Evolutionary conservation across 768 basidiomycete genomes (phyloP).

Genomic region (Phanerochaete carnosa): DNA sequence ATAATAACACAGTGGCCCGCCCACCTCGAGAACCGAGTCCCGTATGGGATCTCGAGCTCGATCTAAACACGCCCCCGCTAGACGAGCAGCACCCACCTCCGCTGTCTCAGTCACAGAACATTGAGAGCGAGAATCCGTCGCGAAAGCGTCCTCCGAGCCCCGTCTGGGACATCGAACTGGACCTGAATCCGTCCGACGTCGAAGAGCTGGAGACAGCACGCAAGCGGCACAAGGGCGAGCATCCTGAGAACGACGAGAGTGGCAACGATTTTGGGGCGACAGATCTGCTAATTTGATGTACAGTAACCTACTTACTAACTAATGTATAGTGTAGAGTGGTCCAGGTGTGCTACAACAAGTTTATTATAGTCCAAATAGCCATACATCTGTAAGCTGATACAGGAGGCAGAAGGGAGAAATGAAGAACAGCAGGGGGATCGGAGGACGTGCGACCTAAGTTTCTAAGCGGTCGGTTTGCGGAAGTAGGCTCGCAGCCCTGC

Average conservation of each 20-base stretch:
- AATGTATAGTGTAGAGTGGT: not conserved
- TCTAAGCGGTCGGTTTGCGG: not conserved
- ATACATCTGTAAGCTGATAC: not conserved
- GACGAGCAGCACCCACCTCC: conserved; percentile 3
- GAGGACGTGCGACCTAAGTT: no score
- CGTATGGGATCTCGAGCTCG: conserved; percentile 72
- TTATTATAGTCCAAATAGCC: not conserved
- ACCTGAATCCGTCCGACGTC: conserved; percentile 32
- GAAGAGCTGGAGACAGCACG: not conserved
- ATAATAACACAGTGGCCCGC: not conserved
- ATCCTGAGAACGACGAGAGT: not conserved
- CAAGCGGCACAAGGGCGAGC: conserved; percentile 2
- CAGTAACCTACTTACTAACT: not conserved
- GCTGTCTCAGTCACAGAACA: conserved; percentile 12
- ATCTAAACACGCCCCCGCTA: conserved; percentile 32
- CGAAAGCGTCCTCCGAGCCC: conserved; percentile 41
- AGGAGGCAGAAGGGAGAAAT: not conserved
- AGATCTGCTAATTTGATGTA: not conserved
- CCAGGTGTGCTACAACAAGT: not conserved
- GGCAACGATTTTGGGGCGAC: not conserved
- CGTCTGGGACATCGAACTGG: conserved; percentile 72
- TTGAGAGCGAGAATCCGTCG: conserved; percentile 26
- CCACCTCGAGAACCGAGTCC: conserved; percentile 40
- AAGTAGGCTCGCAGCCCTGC: conserved; percentile 2
- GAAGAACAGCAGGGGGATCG: not conserved